A percentile compares a stretch with the other conserved stretches of the same genome.
Evolutionary conservation across 2,329 filamentous ascomycete genomes (phyloP).

Genomic region (Teratosphaeria viscida): DNA sequence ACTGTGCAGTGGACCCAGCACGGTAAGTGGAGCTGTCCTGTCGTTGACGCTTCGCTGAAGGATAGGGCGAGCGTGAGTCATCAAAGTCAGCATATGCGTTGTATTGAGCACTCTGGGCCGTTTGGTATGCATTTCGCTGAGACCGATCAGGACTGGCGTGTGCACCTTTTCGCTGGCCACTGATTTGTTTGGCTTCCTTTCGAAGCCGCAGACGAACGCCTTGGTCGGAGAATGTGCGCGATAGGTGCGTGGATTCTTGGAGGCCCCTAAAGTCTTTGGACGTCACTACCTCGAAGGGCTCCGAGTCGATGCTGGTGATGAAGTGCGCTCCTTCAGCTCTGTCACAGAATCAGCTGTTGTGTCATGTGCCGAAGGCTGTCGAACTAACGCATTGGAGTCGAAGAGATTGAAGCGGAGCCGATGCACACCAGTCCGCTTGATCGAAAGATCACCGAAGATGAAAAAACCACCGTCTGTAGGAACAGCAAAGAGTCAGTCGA

Average conservation of each 20-base stretch:
- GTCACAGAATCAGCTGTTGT: not conserved
- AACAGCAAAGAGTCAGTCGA: not conserved
- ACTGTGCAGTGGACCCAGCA: not conserved
- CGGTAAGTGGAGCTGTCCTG: not conserved
- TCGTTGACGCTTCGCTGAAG: not conserved
- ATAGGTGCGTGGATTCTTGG: conserved; percentile 70
- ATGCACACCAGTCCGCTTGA: conserved; percentile 62
- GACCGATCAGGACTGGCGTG: not conserved
- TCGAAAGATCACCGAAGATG: conserved; percentile 80
- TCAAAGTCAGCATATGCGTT: not conserved
- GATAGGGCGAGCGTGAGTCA: not conserved
- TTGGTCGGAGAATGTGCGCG: conserved; percentile 75
- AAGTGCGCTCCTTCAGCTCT: conserved; percentile 16
- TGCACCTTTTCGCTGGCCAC: not conserved
- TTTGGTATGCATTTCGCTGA: not conserved
- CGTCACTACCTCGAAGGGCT: conserved; percentile 50
- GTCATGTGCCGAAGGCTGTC: not conserved
- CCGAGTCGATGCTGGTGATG: conserved; percentile 47
- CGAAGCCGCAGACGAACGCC: conserved; percentile 72
- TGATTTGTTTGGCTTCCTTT: conserved; percentile 47
- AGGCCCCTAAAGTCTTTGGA: conserved; percentile 68
- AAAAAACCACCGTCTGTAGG: conserved; percentile 66
- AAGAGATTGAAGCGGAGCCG: conserved; percentile 68
- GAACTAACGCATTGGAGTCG: conserved; percentile 52
- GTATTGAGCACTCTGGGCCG: not conserved